Conservation (phyloP, 352 stramenopile genomes). For the Aphanomyces astaci region DNA sequence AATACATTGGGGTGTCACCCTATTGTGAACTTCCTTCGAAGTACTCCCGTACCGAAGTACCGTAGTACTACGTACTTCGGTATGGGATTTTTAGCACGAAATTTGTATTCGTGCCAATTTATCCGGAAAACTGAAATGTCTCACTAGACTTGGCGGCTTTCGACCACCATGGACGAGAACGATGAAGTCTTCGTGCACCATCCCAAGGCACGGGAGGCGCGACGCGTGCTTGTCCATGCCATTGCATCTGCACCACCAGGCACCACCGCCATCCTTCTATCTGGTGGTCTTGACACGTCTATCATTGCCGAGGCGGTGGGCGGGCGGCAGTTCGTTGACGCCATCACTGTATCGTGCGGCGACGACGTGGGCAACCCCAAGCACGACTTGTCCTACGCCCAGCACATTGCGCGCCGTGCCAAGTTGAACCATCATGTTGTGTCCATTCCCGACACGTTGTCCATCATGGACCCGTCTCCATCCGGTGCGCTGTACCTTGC, state of each 20-base stretch:
- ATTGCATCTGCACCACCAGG: conserved; percentile 22
- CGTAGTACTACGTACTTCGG: no score
- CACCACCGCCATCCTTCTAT: conserved; percentile 41
- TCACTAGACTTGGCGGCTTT: not conserved
- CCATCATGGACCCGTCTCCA: conserved; percentile 33
- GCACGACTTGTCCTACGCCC: conserved; percentile 38
- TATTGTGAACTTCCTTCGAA: no score
- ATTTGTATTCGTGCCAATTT: not conserved
- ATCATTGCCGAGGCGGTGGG: conserved; percentile 50
- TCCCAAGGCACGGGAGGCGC: conserved; percentile 1
- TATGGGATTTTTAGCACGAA: no score
- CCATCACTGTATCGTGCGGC: conserved; percentile 36
- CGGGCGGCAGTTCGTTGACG: conserved; percentile 42
- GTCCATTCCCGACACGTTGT: conserved; percentile 36
- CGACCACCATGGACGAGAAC: not conserved
- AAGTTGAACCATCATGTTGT: conserved; percentile 53
- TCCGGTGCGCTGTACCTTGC: conserved; percentile 32
- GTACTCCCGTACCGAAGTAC: no score
- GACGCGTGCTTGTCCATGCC: conserved; percentile 4
- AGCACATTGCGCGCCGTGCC: conserved; percentile 36
- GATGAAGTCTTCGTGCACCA: not conserved
- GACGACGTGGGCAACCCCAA: conserved; percentile 32
- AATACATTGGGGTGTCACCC: no score
- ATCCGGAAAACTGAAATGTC: not conserved
- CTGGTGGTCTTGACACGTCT: conserved; percentile 58